A percentile compares a stretch with the other conserved stretches of the same genome.
Evolutionary conservation across 2,329 filamentous ascomycete species (phyloP).

Genomic region (Tolypocladium amazonense): DNA sequence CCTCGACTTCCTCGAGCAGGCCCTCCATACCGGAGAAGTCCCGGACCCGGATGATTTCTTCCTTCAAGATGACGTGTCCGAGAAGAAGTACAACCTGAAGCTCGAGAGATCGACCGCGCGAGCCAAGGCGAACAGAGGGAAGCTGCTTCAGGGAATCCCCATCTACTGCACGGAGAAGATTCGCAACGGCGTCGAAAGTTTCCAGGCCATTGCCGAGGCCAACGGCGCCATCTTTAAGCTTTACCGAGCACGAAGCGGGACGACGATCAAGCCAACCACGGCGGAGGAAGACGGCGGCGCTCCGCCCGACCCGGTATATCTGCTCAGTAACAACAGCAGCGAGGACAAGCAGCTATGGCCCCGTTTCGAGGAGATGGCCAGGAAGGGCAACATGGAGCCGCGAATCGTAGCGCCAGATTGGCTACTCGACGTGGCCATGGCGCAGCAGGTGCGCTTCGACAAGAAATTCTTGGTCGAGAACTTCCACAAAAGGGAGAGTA

Average conservation of each 20-base stretch:
- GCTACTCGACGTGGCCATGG: slow-evolving; percentile 83
- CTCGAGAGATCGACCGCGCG: slow-evolving; percentile 57
- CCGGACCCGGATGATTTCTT: slow-evolving; percentile 54
- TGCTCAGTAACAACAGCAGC: slow-evolving; percentile 59
- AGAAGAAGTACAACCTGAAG: slow-evolving; percentile 59
- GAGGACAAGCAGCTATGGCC: slow-evolving; percentile 69
- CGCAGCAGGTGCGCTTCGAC: slow-evolving; percentile 64
- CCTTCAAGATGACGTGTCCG: slow-evolving; percentile 61
- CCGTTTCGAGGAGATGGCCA: slow-evolving; percentile 70
- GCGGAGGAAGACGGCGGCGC: slow-evolving; percentile 52
- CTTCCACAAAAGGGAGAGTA: slow-evolving; percentile 22
- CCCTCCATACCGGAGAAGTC: slow-evolving; percentile 57
- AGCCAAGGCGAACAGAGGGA: slow-evolving; percentile 66
- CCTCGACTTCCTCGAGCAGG: slow-evolving; percentile 67
- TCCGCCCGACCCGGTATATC: slow-evolving; percentile 64
- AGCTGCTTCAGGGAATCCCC: slow-evolving; percentile 62
- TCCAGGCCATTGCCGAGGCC: slow-evolving; percentile 72
- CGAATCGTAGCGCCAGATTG: slow-evolving; percentile 79
- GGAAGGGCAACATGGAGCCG: slow-evolving; percentile 67
- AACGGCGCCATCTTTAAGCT: slow-evolving; percentile 78
- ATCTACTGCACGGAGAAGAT: slow-evolving; percentile 80
- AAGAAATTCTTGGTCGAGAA: slow-evolving; percentile 47
- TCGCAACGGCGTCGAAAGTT: slow-evolving; percentile 72
- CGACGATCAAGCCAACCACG: slow-evolving; percentile 53
- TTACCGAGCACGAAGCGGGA: slow-evolving; percentile 63